Evolutionary conservation across 2,329 filamentous ascomycete species (phyloP).

Genomic region (Hymenoscyphus repandus): DNA sequence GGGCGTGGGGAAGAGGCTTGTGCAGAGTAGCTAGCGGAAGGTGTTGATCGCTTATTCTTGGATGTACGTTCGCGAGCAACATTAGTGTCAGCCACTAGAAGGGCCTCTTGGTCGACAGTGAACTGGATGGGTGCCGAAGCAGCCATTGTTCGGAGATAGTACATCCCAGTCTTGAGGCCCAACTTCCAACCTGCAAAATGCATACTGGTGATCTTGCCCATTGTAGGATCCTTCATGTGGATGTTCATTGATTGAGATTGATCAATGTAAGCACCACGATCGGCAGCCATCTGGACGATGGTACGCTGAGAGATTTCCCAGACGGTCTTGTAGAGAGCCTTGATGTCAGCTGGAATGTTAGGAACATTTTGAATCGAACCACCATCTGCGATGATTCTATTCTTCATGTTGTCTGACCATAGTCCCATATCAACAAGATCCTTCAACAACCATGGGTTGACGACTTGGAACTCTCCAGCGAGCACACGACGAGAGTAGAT

Average conservation of each 20-base stretch:
- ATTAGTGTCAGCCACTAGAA: constrained; percentile 80
- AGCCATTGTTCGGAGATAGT: constrained; percentile 97
- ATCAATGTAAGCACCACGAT: constrained; percentile 97
- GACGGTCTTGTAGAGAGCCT: constrained; percentile 97
- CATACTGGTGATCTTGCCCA: constrained; percentile 99
- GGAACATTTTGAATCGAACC: constrained; percentile 96
- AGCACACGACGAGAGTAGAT: constrained; percentile 98
- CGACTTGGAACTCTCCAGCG: constrained; percentile 97
- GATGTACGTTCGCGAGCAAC: constrained; percentile 57
- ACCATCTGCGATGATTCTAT: constrained; percentile 96
- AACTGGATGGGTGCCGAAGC: constrained; percentile 97
- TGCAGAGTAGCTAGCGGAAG: constrained; percentile 38
- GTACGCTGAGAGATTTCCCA: constrained; percentile 98
- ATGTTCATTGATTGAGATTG: constrained; percentile 99
- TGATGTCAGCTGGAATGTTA: constrained; percentile 93
- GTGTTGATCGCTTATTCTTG: constrained; percentile 63
- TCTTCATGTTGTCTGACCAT: constrained; percentile 99
- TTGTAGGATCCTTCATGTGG: constrained; percentile 97
- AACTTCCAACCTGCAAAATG: constrained; percentile 99
- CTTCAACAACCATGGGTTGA: constrained; percentile 98
- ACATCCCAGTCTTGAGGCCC: constrained; percentile 99
- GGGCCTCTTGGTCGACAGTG: constrained; percentile 93
- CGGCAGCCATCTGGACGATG: constrained; percentile 95
- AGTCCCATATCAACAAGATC: constrained; percentile 96
- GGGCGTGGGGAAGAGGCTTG: constrained; percentile 61